Evolutionary conservation across 345 rosid genomes (phyloP), one percentile per base, ranked within the genome.

Genomic region (Noccaea bulbosa): DNA sequence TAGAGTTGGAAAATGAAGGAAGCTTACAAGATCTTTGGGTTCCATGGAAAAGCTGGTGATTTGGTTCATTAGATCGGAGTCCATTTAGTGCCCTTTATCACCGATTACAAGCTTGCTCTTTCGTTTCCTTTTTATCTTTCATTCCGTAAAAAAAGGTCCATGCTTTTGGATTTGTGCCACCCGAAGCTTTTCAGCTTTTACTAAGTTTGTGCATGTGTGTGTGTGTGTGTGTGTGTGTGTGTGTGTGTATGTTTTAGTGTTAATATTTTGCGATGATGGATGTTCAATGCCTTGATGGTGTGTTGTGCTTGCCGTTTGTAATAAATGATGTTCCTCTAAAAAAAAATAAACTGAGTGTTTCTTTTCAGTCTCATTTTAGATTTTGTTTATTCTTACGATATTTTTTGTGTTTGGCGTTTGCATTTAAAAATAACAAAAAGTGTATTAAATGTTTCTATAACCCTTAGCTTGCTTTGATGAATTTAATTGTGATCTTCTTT

Each of bases 11-110:
- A 0, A 27, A 27, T 27, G 30, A 4, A 27, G 30, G 54, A 48
- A 37, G 47, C 22, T 34, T 16, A 40, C 11, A 66, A 66, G 4
- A 66, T 66, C 12, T 49, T 66, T 1, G 70, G 70, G 11, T 66
- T 66, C 34, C 60, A 66, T 66, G 60, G 60, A 22, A 51, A 51
- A 51, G 45, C 70, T 12, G 16, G 60, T 11, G 57, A 51, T 11
- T 14, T 2, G 6, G 17, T 66, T 66, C 47, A 66, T 22, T 46
- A 50, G 38, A 20, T 66, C 10, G 70, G 70, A 38, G 70, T 66
- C 38, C 14, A 66, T n/a, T 46, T 66, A 11, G 57, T n/a, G 12
- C 68, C 75, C 30, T 27, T 27, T 5, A 43, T 70, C 49, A 37
- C 72, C 55, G 16, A 6, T 7, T 67, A 63, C 20, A 34, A 30